phyloP scores from a whole-genome alignment of 495 filamentous ascomycete species.

The Penicillium pulvis region DNA sequence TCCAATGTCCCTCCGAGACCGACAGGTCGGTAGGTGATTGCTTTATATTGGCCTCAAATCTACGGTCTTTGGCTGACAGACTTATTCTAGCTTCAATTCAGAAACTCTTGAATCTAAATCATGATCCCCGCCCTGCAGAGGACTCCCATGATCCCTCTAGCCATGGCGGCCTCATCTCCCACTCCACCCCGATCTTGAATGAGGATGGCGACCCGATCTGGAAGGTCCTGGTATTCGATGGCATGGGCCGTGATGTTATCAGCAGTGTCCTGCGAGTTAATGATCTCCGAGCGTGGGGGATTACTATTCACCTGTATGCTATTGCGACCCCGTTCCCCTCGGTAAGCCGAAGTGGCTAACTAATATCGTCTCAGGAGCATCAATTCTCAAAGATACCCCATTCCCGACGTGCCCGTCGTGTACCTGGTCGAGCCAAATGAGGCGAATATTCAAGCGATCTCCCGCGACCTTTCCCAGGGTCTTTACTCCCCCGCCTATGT shows the following conservation, averaged over 20 bases:
- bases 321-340: slow-evolving; percentile 4
- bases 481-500: slow-evolving; percentile 95
- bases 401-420: slow-evolving; percentile 94
- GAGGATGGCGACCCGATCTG: slow-evolving; percentile 83
- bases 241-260: slow-evolving; percentile 74
- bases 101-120: slow-evolving; percentile 94
- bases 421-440: slow-evolving; percentile 91
- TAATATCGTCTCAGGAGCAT: slow-evolving; percentile 63
- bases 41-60: slow-evolving; percentile 49
- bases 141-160: slow-evolving; percentile 57
- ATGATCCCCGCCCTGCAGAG: slow-evolving; percentile 57
- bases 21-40: slow-evolving; percentile 82
- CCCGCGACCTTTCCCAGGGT: slow-evolving; percentile 79
- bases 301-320: slow-evolving; percentile 91
- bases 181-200: slow-evolving; percentile 79
- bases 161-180: slow-evolving; percentile 62
- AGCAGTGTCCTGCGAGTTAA: slow-evolving; percentile 93
- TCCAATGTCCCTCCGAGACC: slow-evolving; percentile 83
- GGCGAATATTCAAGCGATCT: slow-evolving; percentile 78
- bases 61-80: slow-evolving; percentile 30
- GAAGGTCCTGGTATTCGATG: slow-evolving; percentile 72
- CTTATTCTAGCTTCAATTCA: slow-evolving; percentile 78
- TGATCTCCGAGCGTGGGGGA: slow-evolving; percentile 87
- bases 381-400: slow-evolving; percentile 78
- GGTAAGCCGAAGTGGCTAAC: background rate